These are phyloP conservation scores for Macadamia integrifolia DNA, from an alignment of 164 flowering plant species.

Conservation along the genomic window DNA sequence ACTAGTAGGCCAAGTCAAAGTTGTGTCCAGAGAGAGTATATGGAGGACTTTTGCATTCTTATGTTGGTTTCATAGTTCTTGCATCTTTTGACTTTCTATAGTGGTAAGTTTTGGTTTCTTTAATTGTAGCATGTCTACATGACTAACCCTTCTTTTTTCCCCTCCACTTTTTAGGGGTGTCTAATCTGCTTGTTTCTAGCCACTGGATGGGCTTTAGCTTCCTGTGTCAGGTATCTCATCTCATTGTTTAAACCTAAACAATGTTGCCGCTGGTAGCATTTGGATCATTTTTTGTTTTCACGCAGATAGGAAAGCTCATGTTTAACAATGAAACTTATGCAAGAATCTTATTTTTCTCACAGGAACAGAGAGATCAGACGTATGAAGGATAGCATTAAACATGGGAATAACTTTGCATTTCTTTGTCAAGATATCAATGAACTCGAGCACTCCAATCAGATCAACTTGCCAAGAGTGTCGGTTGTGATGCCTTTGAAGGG, in stretches of 20 bases:
- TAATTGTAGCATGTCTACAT: conserved; percentile 1
- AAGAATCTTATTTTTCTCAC: conserved; percentile 11
- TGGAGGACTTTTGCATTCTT: neutral
- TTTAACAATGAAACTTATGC: conserved; percentile 1
- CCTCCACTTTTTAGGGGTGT: conserved; percentile 60
- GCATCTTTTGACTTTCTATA: neutral
- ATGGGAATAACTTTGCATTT: conserved; percentile 80
- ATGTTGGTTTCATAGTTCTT: neutral
- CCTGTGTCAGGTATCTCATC: conserved; percentile 70
- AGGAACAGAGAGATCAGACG: conserved; percentile 72
- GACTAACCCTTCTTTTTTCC: neutral
- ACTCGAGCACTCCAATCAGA: conserved; percentile 83
- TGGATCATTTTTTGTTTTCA: neutral
- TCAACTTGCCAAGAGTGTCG: conserved; percentile 72
- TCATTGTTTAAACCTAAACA: neutral
- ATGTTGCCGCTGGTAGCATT: neutral
- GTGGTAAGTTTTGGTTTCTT: neutral
- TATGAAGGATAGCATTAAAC: conserved; percentile 41
- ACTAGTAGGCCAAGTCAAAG: too few species aligned
- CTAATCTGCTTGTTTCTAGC: conserved; percentile 79
- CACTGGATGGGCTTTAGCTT: conserved; percentile 83
- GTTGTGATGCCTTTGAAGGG: conserved; percentile 98
- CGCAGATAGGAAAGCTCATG: neutral
- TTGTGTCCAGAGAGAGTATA: too few species aligned
- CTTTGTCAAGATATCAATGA: conserved; percentile 69